These are phyloP conservation scores for Chalciporus sp. DNA, from an alignment of 1,284 basidiomycete species.

Conservation along the genomic window DNA sequence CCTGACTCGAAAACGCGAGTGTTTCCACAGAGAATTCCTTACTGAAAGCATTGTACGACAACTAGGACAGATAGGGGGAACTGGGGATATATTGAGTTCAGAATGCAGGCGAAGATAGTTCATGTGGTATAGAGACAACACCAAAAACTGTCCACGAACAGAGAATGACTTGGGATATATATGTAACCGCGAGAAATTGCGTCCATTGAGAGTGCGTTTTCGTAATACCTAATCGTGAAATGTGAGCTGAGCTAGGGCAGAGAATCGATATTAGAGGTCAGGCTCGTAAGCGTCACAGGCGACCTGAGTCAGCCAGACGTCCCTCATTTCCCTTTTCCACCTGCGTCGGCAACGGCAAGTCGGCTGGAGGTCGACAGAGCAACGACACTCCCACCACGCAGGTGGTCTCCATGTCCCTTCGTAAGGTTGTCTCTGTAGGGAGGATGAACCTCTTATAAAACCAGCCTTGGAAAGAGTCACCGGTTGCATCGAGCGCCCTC, in stretches of 20 bases:
- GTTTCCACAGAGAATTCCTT: background rate
- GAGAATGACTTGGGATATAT: conserved; percentile 1
- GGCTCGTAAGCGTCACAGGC: conserved; percentile 27
- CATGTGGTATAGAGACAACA: conserved; percentile 2
- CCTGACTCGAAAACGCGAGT: background rate
- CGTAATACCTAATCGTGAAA: background rate
- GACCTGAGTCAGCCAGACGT: conserved; percentile 34
- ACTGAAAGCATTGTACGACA: background rate
- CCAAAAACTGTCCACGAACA: conserved; percentile 11
- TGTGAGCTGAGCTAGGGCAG: background rate
- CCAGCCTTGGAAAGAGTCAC: conserved; percentile 5
- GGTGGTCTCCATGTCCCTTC: conserved; percentile 36
- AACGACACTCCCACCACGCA: conserved; percentile 35
- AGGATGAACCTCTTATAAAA: conserved; percentile 10
- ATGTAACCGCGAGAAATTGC: background rate
- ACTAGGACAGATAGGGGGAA: background rate
- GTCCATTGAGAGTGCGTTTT: conserved; percentile 2
- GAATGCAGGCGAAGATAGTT: background rate
- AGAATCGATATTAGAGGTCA: conserved; percentile 9
- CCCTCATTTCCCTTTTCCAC: conserved; percentile 35
- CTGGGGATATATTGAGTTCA: conserved; percentile 1
- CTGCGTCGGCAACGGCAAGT: conserved; percentile 26
- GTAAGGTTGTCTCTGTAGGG: conserved; percentile 9
- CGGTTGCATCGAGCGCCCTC: background rate
- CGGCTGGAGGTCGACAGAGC: conserved; percentile 10